Percentiles rank a stretch among this genome's conserved stretches.
phyloP scores from a whole-genome alignment of 441 rosid genomes.

The Mallotus japonicus region DNA sequence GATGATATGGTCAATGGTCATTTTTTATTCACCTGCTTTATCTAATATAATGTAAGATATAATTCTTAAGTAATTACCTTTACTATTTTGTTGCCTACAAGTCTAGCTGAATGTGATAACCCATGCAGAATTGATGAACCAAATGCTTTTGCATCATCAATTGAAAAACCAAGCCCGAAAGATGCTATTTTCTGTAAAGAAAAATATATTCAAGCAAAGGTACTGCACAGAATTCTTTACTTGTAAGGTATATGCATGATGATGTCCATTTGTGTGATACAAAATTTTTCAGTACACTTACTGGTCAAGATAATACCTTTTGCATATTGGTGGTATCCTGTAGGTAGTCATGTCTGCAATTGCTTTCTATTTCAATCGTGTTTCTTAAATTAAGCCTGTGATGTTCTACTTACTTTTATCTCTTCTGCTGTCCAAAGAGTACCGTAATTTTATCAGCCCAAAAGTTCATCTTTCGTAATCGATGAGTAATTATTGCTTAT shows the following conservation, averaged over 20 bases:
- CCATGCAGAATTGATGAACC: slow-evolving; percentile 52
- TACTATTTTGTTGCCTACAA: slow-evolving; percentile 2
- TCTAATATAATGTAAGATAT: background rate
- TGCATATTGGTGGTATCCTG: background rate
- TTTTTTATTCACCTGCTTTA: background rate
- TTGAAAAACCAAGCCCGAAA: slow-evolving; percentile 62
- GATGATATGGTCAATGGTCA: background rate
- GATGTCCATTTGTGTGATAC: background rate
- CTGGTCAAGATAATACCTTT: background rate
- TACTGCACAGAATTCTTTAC: slow-evolving; percentile 30
- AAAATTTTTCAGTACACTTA: background rate
- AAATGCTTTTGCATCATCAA: slow-evolving; percentile 30
- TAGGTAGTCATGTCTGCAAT: background rate
- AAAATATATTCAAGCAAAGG: slow-evolving; percentile 80
- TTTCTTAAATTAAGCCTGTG: background rate
- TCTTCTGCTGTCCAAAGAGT: background rate
- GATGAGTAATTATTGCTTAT: background rate
- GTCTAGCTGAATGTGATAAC: slow-evolving; percentile 23
- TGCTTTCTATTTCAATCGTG: background rate
- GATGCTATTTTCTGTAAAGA: slow-evolving; percentile 58
- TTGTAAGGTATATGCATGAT: background rate
- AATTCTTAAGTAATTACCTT: background rate
- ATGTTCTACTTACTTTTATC: background rate
- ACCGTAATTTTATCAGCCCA: background rate
- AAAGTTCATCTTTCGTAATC: background rate